Percentiles rank a stretch among this genome's conserved stretches.
Evolutionary conservation across 257 asterid genomes (phyloP).

Genomic region (Handroanthus guayacan): DNA sequence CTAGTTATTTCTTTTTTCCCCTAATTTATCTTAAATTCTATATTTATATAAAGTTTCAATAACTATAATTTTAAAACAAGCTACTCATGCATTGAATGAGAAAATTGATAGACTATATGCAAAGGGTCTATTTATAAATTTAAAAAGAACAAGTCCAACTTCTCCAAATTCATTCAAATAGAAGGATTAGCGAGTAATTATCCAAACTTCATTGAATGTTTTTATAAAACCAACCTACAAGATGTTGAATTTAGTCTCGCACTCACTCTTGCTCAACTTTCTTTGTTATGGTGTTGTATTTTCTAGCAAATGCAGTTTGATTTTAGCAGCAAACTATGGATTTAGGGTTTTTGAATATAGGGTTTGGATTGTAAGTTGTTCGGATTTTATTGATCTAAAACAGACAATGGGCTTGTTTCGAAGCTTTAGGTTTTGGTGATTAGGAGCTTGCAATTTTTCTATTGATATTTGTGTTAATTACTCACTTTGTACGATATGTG

Average conservation of each 20-base stretch:
- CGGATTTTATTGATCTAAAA: not conserved
- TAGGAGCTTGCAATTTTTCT: not conserved
- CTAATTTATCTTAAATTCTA: not conserved
- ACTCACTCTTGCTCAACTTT: slow-evolving; percentile 11
- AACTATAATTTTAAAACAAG: not conserved
- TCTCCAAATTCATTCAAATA: not conserved
- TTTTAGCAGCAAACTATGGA: not conserved
- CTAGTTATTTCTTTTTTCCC: too few relatives aligned
- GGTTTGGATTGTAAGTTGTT: not conserved
- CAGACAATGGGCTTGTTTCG: not conserved
- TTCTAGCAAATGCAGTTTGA: not conserved
- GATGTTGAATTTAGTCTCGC: slow-evolving; percentile 5
- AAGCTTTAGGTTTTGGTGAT: not conserved
- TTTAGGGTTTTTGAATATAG: slow-evolving; percentile 12
- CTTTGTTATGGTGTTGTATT: not conserved
- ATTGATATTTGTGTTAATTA: not conserved
- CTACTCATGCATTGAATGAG: not conserved
- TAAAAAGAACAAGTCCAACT: not conserved
- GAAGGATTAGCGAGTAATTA: slow-evolving; percentile 11
- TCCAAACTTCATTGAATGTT: slow-evolving; percentile 15
- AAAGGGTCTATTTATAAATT: not conserved
- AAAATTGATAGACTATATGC: too few relatives aligned
- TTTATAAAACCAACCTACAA: slow-evolving; percentile 23
- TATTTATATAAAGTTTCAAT: not conserved
- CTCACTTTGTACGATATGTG: not conserved